Conservation (phyloP, 371 early-diverging fungal genomes). For the Rhizopus sp. region DNA sequence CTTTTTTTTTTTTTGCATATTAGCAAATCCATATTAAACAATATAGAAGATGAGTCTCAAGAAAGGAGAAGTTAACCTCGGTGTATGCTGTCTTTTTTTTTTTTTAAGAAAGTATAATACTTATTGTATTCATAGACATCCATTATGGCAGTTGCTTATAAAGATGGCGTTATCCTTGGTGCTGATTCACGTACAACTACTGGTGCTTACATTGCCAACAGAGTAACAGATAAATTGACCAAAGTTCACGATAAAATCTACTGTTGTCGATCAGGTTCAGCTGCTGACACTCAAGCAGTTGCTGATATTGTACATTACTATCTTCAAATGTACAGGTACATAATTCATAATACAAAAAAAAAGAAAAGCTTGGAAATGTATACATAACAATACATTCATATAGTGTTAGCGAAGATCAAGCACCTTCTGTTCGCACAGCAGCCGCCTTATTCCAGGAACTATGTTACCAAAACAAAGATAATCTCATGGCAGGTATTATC, state of each 20-base stretch:
- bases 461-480: slow-evolving; percentile 94
- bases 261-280: slow-evolving; percentile 98
- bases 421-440: slow-evolving; percentile 90
- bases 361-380: background rate
- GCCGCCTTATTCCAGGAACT: slow-evolving; percentile 93
- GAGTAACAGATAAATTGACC: slow-evolving; percentile 99
- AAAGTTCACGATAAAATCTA: slow-evolving; percentile 94
- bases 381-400: background rate
- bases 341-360: slow-evolving; percentile 21
- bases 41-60: slow-evolving; percentile 65
- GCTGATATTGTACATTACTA: slow-evolving; percentile 95
- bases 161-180: slow-evolving; percentile 97
- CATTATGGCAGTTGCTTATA: slow-evolving; percentile 97
- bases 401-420: slow-evolving; percentile 84
- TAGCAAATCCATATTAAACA: background rate
- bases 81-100: slow-evolving; percentile 61
- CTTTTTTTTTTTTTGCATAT: background rate
- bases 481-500: slow-evolving; percentile 96
- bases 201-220: slow-evolving; percentile 97
- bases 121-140: slow-evolving; percentile 81
- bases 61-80: slow-evolving; percentile 94
- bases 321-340: slow-evolving; percentile 84
- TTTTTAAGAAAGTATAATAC: background rate
- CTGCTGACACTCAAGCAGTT: slow-evolving; percentile 99
- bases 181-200: slow-evolving; percentile 98